Base-by-base conservation (phyloP, 129 eudicot species). In the Kitagawia praeruptora region DNA sequence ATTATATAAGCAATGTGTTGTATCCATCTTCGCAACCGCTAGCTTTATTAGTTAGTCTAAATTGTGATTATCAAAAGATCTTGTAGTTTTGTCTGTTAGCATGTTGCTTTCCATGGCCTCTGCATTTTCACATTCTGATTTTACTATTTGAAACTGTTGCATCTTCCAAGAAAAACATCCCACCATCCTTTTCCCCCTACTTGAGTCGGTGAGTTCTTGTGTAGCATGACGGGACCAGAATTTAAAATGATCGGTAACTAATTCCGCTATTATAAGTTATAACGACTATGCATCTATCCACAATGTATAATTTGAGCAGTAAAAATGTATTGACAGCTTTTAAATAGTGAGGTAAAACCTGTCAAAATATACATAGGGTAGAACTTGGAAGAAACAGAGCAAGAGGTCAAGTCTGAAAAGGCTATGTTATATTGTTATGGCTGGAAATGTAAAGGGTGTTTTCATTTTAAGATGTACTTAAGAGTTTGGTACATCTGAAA, bases 401-500 rank as follows among this genome's bases (percentile, higher is more conserved):
- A 66, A 66, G 72, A 66, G 18, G 72, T 66, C 72, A 66, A 66
- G 71, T 66, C 41, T 31, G 40, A 66, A 66, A 66, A 66, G 72
- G 72, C 40, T 6, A 54, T 54, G 11, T 21, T n/a, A n/a, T n/a
- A n/a, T n/a, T n/a, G n/a, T n/a, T 0, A 21, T 21, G 6, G 61
- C n/a, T 51, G 11, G 7, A 54, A 49, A 7, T 54, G 63, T 0
- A 25, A 27, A 63, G 70, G 18, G 38, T 25, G 37, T 10, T 25
- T 39, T 25, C 1, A 64, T 13, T 25, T 64, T 3, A 14, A 64
- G 38, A 31, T 66, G 19, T 66, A n/a, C n/a, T n/a, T n/a, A 8
- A 4, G 13, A 28, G 18, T 66, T 28, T 66, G 40, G 72, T 66
- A 66, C 40, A 27, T 27, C 19, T 66, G 72, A 28, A 66, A 40